Base-by-base conservation (phyloP, 2,329 filamentous ascomycete species). In the Fusarium miscanthi region DNA sequence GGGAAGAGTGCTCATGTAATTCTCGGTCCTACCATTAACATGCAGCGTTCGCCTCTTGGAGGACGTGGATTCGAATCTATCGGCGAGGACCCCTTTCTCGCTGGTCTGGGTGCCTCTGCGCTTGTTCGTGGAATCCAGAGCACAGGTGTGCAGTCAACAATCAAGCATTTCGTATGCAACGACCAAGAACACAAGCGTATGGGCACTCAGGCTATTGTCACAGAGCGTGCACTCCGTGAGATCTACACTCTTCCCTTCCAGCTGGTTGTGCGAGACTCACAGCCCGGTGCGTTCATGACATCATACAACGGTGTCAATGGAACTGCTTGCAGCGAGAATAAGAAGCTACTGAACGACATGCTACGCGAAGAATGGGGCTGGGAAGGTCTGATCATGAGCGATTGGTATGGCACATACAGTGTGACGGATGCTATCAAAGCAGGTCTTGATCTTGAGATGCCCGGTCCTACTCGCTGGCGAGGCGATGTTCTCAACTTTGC, bases 151-250 rank as follows among this genome's bases (percentile, higher is more conserved):
- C 85, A 87, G 73, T 87, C 88, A 7, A 87, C 87, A 5, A 82
- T 89, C 66, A 90, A 90, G 82, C 88, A 90, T 78, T 90, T 89
- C 77, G 85, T 89, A 25, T 89, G 87, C 79, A 90, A 90, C 69
- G 88, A 90, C 74, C 87, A 89, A 74, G 88, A 90, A 77, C 86
- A 89, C 73, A 85, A 84, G 78, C 84, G 88, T 23, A 87, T 88
- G 80, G 85, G 84, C 12, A 87, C 89, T 1, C 84, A 89, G 69
- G 84, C 84, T 63, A 85, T 88, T 49, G 79, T 90, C 37, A 88
- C 87, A 1, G 84, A 87, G 73, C 83, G 88, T 30, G 87, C 88
- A 16, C 80, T 90, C 63, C 85, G 88, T 38, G 88, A 90, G 81
- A 86, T 90, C 48, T 90, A 90, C 72, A 79, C 87, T 12, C 81